Evolutionary conservation across 176 grass and related monocot species (phyloP).

Genomic region (Oryza glaberrima): DNA sequence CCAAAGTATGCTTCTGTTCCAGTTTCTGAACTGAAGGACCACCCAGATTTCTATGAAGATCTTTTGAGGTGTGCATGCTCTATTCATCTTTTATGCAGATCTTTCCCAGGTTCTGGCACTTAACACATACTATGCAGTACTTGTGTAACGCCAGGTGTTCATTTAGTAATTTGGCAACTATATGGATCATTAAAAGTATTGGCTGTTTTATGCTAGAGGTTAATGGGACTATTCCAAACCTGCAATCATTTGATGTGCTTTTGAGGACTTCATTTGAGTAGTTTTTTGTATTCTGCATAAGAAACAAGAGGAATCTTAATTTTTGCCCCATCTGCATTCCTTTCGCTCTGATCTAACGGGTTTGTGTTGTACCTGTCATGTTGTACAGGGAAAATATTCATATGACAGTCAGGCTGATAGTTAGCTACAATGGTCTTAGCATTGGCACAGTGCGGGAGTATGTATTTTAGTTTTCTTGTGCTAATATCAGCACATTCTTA

Average conservation of each 20-base stretch:
- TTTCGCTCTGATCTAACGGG: conserved; percentile 24
- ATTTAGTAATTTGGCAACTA: conserved; percentile 6
- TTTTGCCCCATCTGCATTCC: neutral
- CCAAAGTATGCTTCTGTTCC: conserved; percentile 81
- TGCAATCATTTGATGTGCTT: neutral
- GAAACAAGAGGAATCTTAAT: neutral
- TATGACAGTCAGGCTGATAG: conserved; percentile 91
- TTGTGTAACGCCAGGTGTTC: neutral
- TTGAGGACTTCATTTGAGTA: neutral
- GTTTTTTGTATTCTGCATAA: conserved; percentile 13
- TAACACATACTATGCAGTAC: neutral
- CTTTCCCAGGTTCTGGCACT: neutral
- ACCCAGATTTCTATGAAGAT: conserved; percentile 88
- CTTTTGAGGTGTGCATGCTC: conserved; percentile 73
- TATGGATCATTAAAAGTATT: neutral
- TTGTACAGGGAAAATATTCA: conserved; percentile 87
- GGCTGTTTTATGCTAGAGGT: neutral
- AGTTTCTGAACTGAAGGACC: conserved; percentile 69
- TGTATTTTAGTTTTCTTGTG: conserved; percentile 39
- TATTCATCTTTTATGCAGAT: neutral
- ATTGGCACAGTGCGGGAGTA: conserved; percentile 82
- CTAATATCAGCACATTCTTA: neutral
- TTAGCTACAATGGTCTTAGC: conserved; percentile 92
- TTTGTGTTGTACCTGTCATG: conserved; percentile 24
- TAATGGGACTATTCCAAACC: neutral